Conservation (phyloP, 345 rosid genomes). For the Combretum micranthum region DNA sequence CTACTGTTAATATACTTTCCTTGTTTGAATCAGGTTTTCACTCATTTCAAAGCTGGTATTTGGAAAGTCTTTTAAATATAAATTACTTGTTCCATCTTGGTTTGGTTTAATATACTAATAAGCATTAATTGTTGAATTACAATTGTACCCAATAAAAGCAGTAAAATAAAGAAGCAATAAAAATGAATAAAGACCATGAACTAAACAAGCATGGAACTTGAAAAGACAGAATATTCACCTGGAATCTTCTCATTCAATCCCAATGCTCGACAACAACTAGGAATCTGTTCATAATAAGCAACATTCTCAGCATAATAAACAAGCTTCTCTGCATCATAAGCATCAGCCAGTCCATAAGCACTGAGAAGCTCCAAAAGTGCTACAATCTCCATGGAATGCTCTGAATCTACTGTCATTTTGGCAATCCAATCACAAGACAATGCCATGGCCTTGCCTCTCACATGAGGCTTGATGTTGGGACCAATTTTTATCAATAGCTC, state of each 20-base stretch:
- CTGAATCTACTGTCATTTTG: constrained; percentile 21
- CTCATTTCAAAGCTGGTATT: too few species aligned
- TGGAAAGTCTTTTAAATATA: too few species aligned
- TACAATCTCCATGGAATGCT: constrained; percentile 31
- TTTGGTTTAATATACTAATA: too few species aligned
- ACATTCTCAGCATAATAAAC: constrained; percentile 18
- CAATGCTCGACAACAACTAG: constrained; percentile 22
- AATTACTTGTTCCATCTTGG: too few species aligned
- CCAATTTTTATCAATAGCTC: constrained; percentile 39
- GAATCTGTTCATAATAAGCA: constrained; percentile 22
- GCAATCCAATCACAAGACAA: constrained; percentile 34
- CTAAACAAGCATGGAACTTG: background rate
- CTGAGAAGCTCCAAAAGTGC: constrained; percentile 38
- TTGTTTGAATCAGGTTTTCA: too few species aligned
- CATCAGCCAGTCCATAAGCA: constrained; percentile 27
- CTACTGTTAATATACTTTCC: too few species aligned
- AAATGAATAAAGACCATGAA: too few species aligned
- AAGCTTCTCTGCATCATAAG: constrained; percentile 23
- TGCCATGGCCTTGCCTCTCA: constrained; percentile 29
- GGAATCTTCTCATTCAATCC: constrained; percentile 21
- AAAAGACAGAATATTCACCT: constrained; percentile 16
- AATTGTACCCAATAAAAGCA: background rate
- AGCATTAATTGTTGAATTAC: too few species aligned
- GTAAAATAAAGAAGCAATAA: background rate
- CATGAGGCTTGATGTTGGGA: constrained; percentile 21